These are phyloP conservation scores for Trichoderma atrobrunneum DNA, from an alignment of 2,329 filamentous ascomycete genomes.

Conservation along the genomic window DNA sequence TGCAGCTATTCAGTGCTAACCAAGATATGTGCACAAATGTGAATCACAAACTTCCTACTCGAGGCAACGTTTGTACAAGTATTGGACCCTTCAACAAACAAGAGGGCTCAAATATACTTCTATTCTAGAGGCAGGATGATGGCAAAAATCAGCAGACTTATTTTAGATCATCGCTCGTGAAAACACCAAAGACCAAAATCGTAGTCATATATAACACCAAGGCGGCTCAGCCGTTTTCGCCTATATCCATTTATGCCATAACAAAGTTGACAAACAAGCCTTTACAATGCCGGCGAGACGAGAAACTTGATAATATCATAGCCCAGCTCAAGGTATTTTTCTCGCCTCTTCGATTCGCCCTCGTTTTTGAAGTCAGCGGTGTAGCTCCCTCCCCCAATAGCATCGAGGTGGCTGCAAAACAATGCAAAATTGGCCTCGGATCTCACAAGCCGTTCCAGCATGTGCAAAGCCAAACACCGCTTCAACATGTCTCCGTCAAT, in stretches of 20 bases:
- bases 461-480: slow-evolving; percentile 48
- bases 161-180: neutral
- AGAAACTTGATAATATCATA: slow-evolving; percentile 56
- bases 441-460: slow-evolving; percentile 43
- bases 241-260: neutral
- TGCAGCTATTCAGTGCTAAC: neutral
- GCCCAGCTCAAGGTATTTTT: slow-evolving; percentile 45
- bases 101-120: neutral
- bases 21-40: neutral
- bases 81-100: neutral
- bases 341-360: slow-evolving; percentile 22
- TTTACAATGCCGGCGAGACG: slow-evolving; percentile 48
- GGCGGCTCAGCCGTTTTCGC: neutral
- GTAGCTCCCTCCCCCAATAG: slow-evolving; percentile 46
- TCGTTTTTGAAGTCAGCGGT: slow-evolving; percentile 34
- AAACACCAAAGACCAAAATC: neutral
- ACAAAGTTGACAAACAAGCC: neutral
- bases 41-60: neutral
- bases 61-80: neutral
- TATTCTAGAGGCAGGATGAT: neutral
- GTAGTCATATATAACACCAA: neutral
- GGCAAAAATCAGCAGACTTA: neutral
- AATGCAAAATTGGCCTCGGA: slow-evolving; percentile 34
- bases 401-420: slow-evolving; percentile 50
- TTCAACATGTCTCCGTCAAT: slow-evolving; percentile 65